Base-by-base conservation (phyloP, 306 rosid species). In the Alnus rubra region DNA sequence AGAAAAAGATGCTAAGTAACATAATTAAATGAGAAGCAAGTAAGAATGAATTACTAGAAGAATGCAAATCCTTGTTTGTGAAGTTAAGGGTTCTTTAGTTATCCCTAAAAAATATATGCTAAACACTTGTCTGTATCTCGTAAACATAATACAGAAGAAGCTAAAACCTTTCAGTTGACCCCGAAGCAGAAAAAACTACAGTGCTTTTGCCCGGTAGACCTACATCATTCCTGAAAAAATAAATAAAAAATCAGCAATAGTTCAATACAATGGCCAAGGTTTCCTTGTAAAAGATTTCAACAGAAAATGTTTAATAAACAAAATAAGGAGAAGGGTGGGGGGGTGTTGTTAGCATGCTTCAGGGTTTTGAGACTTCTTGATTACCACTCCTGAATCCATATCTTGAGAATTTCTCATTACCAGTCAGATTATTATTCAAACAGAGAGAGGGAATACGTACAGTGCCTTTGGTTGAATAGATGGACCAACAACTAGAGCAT, bases 401-500 rank as follows among this genome's bases (percentile, higher is more conserved):
- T 42, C 45, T 42, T 42, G 45, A 42, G 45, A 42, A 42, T 42
- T 42, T 42, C 45, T 42, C 7, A 42, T 42, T 11, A 58, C 64
- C 64, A 58, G 10, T 58, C 33, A 58, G 33, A 11, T 23, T n/a
- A 19, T 58, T 58, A 19, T 58, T 58, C 33, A 19, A 12, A 49
- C 14, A 49, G 51, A 48, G 28, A 84, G 54, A 44, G 12, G 18
- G 49, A 62, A 71, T 77, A 74, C 90, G 79, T 78, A 95, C 99
- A 78, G 76, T 54, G 90, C 77, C 74, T 84, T 86, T 72, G 96
- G 86, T 53, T 89, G 96, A 73, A 84, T 90, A 47, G 97, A 19
- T 69, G 98, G 99, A 71, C 99, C 97, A 78, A 93, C 88, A 56
- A 90, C 98, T 85, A 93, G 83, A 28, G 94, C 88, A 78, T 89